Percentiles rank a stretch among this genome's conserved stretches.
phyloP scores from a whole-genome alignment of 78 protist species.

The Creolimax fragrantissima region DNA sequence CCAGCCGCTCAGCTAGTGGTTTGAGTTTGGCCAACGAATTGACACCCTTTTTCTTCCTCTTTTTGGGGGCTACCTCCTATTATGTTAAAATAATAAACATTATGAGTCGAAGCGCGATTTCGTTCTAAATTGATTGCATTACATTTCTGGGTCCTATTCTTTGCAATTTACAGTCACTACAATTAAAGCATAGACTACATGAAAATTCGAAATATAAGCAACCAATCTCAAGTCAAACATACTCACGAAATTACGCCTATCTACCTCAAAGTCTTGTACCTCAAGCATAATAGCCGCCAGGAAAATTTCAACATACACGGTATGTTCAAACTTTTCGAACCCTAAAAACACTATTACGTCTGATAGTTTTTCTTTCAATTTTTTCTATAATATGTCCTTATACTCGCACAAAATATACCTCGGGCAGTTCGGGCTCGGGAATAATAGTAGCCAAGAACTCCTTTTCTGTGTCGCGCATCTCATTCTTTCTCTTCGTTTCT shows the following conservation, averaged over 20 bases:
- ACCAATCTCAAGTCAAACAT: background rate
- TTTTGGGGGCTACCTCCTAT: background rate
- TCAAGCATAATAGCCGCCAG: no score
- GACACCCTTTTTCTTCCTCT: background rate
- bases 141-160: background rate
- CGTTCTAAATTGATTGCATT: background rate
- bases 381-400: background rate
- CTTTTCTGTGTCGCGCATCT: background rate
- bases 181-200: background rate
- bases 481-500: background rate
- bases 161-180: background rate
- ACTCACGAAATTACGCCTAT: background rate
- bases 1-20: background rate
- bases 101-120: background rate
- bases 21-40: background rate
- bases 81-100: background rate
- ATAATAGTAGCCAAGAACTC: background rate
- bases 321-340: no score
- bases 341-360: no score
- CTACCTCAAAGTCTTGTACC: no score
- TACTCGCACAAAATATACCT: background rate
- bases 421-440: background rate
- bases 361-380: no score
- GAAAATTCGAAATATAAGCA: background rate
- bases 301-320: no score